Base-by-base conservation (phyloP, 345 rosid species). In the Euphorbia lathyris region DNA sequence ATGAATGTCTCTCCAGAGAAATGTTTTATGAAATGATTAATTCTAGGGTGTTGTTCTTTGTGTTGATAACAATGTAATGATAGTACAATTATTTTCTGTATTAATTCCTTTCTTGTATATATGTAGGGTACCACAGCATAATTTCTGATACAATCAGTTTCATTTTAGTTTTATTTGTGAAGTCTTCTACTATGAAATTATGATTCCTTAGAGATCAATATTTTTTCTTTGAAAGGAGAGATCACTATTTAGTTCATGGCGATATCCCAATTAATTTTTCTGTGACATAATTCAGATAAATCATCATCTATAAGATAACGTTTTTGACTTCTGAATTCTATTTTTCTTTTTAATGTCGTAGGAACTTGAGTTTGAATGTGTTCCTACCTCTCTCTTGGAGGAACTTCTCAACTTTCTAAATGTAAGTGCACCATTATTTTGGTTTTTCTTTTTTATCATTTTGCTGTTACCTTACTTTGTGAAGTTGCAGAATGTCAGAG, bases 281-380 rank as follows among this genome's bases (percentile, higher is more conserved):
- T 27, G 29, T 40, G 25, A 53, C 38, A 34, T 22, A 23, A 4
- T 27, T 20, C 25, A 50, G 20, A 17, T 42, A 40, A 52, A 29
- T 32, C 32, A 56, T 70, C 17, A 38, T 60, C 57, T 50, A 7
- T 45, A 13, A 11, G n/a, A 45, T 63, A 11, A 42, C 32, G 10
- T 48, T 68, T 67, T 71, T 16, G 12, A 42, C 36, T 71, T 55
- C 67, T 78, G 56, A 19, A 57, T 65, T 7, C 36, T 56, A 58
- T 40, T n/a, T 67, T 19, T 26, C 61, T 30, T 55, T 30, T 55
- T 34, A 52, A 30, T 62, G 8, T 73, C 79, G 85, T 81, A 94
- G 98, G 96, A 89, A 65, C 80, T 78, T 27, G 90, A 84, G 67
- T 94, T 94, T 82, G 98, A 94, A 83, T 94, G 96, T 74, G 97